Evolutionary conservation across 305 asterid genomes (phyloP), one percentile per base, ranked within the genome.

Genomic region (Solanum chacoense): DNA sequence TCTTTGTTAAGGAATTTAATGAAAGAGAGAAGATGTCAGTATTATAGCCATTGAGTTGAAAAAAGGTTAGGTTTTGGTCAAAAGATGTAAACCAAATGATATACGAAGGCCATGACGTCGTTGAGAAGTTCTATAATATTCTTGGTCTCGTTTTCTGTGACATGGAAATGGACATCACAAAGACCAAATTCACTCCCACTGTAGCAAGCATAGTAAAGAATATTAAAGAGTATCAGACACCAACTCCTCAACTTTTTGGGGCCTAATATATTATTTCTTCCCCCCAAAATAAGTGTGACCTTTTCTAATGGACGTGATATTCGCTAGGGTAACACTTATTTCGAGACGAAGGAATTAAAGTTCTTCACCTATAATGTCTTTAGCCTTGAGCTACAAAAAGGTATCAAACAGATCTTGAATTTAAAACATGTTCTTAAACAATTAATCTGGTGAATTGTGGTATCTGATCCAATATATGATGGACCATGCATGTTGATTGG

Each of bases 61-160:
- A 80, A 42, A 42, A 28, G 28, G 3, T 4, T 38, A 67, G 63
- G 50, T 63, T 63, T 63, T 73, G 37, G 91, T 89, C 90, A 88
- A 77, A 87, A 74, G 40, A 35, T 11, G 89, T 42, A 84, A 85
- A 34, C 34, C 34, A 37, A 32, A 18, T 29, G 13, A 20, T 45
- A 4, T 0, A 50, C 85, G 42, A 83, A 83, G 73, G 73, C 73
- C 42, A 50, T 50, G 73, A 83, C 73, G 73, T 83, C 0, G 65
- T 78, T 24, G n/a, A 35, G 18, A 76, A 42, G 26, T 26, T 7
- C 16, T 40, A 14, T 0, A 40, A 28, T 40, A 13, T 40, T 80
- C 8, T 80, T 28, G 65, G 65, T 80, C 67, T 28, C 69, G 11
- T 80, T 14, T 9, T 1, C 28, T 16, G 67, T 83, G 26, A 26